Conservation (phyloP, 805 yeast species). For the Starmera caribaea region DNA sequence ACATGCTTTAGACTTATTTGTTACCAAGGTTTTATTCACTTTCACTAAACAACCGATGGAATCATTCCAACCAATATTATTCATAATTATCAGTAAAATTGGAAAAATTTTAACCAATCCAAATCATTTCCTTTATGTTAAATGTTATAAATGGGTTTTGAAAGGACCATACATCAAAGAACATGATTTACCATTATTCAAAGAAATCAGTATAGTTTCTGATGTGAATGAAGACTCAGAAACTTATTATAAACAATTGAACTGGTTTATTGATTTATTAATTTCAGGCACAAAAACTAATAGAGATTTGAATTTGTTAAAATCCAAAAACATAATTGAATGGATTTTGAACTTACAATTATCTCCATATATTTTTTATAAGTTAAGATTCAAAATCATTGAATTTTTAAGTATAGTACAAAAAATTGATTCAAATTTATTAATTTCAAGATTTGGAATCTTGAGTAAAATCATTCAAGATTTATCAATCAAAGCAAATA, state of each 20-base stretch:
- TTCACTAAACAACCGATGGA: conserved; percentile 13
- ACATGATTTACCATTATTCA: conserved; percentile 35
- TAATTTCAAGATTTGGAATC: conserved; percentile 50
- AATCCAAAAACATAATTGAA: conserved; percentile 51
- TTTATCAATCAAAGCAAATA: conserved; percentile 6
- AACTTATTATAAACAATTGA: conserved; percentile 44
- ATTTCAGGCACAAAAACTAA: conserved; percentile 34
- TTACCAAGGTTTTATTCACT: conserved; percentile 32
- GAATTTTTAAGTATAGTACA: conserved; percentile 38
- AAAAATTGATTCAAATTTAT: conserved; percentile 39
- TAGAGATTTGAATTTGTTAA: conserved; percentile 44
- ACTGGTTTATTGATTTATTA: conserved; percentile 55
- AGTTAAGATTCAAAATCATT: conserved; percentile 30
- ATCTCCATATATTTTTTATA: conserved; percentile 37
- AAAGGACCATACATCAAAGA: conserved; percentile 27
- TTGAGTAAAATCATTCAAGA: conserved; percentile 29
- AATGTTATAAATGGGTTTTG: conserved; percentile 55
- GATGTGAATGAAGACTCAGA: conserved; percentile 29
- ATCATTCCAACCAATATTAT: conserved; percentile 37
- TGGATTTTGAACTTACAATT: conserved; percentile 48
- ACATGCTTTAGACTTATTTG: conserved; percentile 40
- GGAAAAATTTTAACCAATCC: conserved; percentile 57
- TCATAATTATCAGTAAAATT: conserved; percentile 45
- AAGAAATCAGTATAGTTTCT: conserved; percentile 19
- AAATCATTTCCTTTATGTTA: conserved; percentile 65